Evolutionary conservation across 768 basidiomycete genomes (phyloP).

Genomic region (Leccinum variicolor): DNA sequence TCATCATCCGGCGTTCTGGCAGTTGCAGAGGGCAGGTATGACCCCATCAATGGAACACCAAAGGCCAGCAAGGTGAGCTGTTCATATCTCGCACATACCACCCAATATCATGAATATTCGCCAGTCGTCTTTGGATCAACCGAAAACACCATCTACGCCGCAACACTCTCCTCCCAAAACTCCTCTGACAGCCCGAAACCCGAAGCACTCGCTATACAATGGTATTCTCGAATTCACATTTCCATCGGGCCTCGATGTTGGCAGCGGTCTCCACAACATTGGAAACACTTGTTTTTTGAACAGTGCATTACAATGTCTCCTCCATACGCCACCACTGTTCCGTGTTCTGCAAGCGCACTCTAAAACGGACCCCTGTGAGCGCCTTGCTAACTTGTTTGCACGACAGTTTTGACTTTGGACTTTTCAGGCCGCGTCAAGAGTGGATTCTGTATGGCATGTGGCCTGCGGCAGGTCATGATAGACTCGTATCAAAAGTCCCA

Average conservation of each 20-base stretch:
- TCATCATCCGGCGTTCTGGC: constrained; percentile 75
- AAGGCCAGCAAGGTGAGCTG: constrained; percentile 48
- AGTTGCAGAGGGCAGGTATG: constrained; percentile 72
- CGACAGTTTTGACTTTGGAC: constrained; percentile 7
- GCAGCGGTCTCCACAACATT: constrained; percentile 72
- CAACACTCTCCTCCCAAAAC: constrained; percentile 29
- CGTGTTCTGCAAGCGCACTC: constrained; percentile 52
- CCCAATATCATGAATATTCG: constrained; percentile 1
- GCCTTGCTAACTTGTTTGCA: neutral
- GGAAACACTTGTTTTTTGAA: constrained; percentile 98
- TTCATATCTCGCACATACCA: neutral
- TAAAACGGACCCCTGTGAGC: constrained; percentile 57
- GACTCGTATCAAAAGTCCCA: constrained; percentile 47
- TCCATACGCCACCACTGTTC: constrained; percentile 89
- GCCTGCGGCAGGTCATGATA: constrained; percentile 53
- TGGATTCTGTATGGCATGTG: constrained; percentile 80
- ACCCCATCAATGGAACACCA: constrained; percentile 73
- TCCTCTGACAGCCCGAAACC: constrained; percentile 20
- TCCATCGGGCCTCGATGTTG: constrained; percentile 49
- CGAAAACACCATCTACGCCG: constrained; percentile 25
- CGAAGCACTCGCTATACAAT: constrained; percentile 43
- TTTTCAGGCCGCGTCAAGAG: constrained; percentile 38
- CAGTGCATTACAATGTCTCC: constrained; percentile 86
- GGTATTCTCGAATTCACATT: constrained; percentile 60
- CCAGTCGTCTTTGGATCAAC: constrained; percentile 17